Percentiles rank a stretch among this genome's conserved stretches.
phyloP scores from a whole-genome alignment of 169 alveolate species.

The Babesia caballi region DNA sequence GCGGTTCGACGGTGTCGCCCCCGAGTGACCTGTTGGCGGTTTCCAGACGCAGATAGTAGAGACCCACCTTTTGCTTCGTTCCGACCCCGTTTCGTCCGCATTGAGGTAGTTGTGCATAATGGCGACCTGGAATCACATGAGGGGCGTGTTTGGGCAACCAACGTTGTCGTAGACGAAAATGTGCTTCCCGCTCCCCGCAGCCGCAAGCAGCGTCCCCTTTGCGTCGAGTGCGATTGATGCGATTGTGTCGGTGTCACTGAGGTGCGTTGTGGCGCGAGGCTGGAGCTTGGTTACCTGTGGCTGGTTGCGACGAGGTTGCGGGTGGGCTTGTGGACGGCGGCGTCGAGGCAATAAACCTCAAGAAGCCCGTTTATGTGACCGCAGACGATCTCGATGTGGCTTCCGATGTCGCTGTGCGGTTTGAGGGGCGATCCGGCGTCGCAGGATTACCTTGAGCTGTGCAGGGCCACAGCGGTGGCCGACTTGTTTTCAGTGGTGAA shows the following conservation, averaged over 20 bases:
- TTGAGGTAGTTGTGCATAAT: background rate
- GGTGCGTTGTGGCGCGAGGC: background rate
- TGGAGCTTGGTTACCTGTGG: constrained; percentile 32
- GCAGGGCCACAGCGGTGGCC: constrained; percentile 7
- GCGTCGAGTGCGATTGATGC: constrained; percentile 23
- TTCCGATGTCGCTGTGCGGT: constrained; percentile 7
- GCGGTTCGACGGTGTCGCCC: background rate
- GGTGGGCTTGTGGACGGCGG: background rate
- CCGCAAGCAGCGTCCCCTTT: constrained; percentile 11
- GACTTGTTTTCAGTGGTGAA: constrained; percentile 26
- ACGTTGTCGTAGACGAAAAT: constrained; percentile 52
- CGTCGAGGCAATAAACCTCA: constrained; percentile 41
- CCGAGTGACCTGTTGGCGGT: background rate
- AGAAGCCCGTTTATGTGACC: constrained; percentile 52
- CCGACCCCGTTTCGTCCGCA: background rate
- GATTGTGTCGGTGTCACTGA: constrained; percentile 38
- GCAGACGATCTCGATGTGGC: constrained; percentile 21
- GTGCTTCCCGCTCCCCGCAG: constrained; percentile 41
- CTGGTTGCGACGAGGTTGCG: constrained; percentile 38
- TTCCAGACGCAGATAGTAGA: background rate
- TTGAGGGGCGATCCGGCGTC: background rate
- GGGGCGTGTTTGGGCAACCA: background rate
- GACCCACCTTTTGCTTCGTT: background rate
- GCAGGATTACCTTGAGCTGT: background rate
- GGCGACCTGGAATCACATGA: background rate